These are phyloP conservation scores for Penicillium canescens DNA, from an alignment of 495 filamentous ascomycete species.

Conservation along the genomic window DNA sequence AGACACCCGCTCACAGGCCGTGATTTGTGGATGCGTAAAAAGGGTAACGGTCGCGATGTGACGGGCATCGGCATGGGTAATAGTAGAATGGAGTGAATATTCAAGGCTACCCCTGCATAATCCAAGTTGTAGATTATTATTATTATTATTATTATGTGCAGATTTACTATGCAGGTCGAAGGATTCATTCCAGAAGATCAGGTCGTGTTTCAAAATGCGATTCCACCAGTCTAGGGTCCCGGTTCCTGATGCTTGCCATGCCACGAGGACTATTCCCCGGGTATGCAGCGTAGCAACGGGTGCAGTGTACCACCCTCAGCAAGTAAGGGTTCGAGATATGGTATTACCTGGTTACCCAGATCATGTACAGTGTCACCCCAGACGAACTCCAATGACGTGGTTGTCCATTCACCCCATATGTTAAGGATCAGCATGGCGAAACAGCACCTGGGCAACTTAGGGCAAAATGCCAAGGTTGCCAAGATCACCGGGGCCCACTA, in stretches of 20 bases:
- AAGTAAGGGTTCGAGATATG: too few species aligned
- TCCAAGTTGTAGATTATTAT: neutral
- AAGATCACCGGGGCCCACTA: neutral
- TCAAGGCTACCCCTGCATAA: neutral
- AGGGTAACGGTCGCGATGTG: neutral
- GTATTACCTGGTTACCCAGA: too few species aligned
- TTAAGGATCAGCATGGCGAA: constrained; percentile 6
- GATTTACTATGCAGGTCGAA: neutral
- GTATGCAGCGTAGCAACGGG: neutral
- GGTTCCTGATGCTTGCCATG: constrained; percentile 1
- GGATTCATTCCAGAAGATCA: constrained; percentile 1
- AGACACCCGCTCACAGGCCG: neutral
- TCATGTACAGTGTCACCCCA: neutral
- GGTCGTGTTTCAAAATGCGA: constrained; percentile 1
- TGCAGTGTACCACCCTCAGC: too few species aligned
- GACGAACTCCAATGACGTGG: constrained; percentile 6
- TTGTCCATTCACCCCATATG: constrained; percentile 5
- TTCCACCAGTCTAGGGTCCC: neutral
- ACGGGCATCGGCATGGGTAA: neutral
- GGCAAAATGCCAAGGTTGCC: constrained; percentile 2
- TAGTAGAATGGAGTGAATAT: neutral
- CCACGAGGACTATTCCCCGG: constrained; percentile 8
- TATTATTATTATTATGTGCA: neutral
- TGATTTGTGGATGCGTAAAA: neutral
- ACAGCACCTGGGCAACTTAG: neutral